These are phyloP conservation scores for Uromyces viciae-fabae DNA, from an alignment of 1,284 basidiomycete species.

Conservation along the genomic window DNA sequence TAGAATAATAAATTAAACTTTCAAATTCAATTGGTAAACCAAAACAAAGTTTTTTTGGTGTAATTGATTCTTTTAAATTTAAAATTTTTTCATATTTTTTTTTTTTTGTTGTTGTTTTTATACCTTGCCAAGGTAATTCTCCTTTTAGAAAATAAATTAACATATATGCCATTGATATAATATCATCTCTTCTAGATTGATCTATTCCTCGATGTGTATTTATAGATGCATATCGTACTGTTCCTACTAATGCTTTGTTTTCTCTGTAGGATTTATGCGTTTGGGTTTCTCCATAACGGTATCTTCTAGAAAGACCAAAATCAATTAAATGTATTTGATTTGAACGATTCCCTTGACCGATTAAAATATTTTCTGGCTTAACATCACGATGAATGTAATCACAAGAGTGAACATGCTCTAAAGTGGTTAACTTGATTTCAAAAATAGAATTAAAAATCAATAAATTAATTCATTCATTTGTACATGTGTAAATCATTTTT, in stretches of 20 bases:
- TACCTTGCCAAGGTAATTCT: conserved; percentile 16
- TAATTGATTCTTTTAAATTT: not conserved
- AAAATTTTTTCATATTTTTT: not conserved
- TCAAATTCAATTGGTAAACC: conserved; percentile 25
- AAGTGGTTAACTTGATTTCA: conserved; percentile 76
- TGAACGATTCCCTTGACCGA: conserved; percentile 98
- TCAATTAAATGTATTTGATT: conserved; percentile 99
- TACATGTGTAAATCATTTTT: too few relatives aligned
- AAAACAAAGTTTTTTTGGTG: not conserved
- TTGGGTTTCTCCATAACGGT: conserved; percentile 98
- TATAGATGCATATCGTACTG: conserved; percentile 98
- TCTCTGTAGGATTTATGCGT: conserved; percentile 98
- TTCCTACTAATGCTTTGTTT: conserved; percentile 99
- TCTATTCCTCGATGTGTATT: conserved; percentile 98
- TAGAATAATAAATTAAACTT: conserved; percentile 35
- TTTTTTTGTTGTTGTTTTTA: not conserved
- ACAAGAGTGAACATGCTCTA: conserved; percentile 98
- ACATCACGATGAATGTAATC: conserved; percentile 99
- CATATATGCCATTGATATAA: conserved; percentile 92
- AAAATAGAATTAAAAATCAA: not conserved
- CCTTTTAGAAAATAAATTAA: conserved; percentile 29
- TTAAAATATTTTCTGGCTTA: conserved; percentile 99
- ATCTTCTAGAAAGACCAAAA: conserved; percentile 99
- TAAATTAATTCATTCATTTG: not conserved
- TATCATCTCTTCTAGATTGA: conserved; percentile 90